Base-by-base conservation (phyloP, 2,329 filamentous ascomycete genomes). In the Trichophyton rubrum region DNA sequence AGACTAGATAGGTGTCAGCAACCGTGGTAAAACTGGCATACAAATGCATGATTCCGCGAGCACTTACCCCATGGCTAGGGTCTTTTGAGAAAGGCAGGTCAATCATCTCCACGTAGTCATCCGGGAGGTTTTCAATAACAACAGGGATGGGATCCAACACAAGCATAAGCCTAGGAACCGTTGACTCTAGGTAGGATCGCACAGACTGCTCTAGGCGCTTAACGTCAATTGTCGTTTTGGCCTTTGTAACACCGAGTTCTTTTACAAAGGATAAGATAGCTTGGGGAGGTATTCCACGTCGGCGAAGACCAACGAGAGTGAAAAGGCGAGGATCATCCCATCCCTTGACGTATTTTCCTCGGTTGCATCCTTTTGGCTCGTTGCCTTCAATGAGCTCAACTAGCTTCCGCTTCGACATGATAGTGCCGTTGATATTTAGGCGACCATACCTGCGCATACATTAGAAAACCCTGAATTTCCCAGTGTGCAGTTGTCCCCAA, bases 261-360 rank as follows among this genome's bases (percentile, higher is more conserved):
- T 89, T 88, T 58, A 95, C 84, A 67, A 95, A 95, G 59, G 87
- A 85, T 61, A 95, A 81, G 63, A 95, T 86, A 1, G 89, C 89
- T 20, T 87, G 87, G 0, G 90, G 89, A 0, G 90, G 90, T 0
- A 95, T 82, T 69, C 90, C 90, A 62, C 90, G 82, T 60, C 90
- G 82, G 58, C 88, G 85, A 58, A 95, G 82, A 0, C 82, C 89
- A 61, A 90, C 88, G 20, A 95, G 77, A 1, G 90, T 95, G 74
- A 87, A 93, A 4, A 96, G 79, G 40, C 90, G 82, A 15, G 90
- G 90, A 68, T 95, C 90, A 67, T 95, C 88, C 89, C 89, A 95
- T 40, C 57, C 62, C 17, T 58, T 61, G 8, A 65, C 64, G 41
- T 62, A 64, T 56, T 59, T 61, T 13, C 60, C 60, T 3, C 56